Percentiles rank a stretch among this genome's conserved stretches.
Conservation (phyloP, 495 filamentous ascomycete genomes). For the Daldinia vernicosa region DNA sequence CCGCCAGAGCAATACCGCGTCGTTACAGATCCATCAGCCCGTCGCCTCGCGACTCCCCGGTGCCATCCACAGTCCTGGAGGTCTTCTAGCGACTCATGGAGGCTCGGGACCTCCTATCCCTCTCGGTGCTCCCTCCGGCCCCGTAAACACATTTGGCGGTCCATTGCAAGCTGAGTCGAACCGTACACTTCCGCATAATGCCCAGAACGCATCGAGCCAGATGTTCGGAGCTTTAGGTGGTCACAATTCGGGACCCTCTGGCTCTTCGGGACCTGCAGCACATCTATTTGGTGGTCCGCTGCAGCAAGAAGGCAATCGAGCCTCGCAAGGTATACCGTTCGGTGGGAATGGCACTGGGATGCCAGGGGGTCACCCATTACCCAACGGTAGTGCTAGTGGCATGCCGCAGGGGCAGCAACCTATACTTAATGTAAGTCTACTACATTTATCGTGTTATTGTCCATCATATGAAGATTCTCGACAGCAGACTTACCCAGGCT, state of each 20-base stretch:
- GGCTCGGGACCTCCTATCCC: constrained; percentile 65
- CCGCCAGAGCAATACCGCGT: constrained; percentile 83
- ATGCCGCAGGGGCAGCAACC: constrained; percentile 91
- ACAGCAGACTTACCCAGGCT: background rate
- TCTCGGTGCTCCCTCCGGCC: constrained; percentile 70
- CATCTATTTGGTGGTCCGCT: constrained; percentile 60
- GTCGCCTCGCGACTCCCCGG: constrained; percentile 82
- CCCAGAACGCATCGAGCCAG: constrained; percentile 68
- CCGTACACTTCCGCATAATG: constrained; percentile 67
- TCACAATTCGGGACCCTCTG: constrained; percentile 53
- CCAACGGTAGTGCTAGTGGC: constrained; percentile 44
- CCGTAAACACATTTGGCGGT: constrained; percentile 73
- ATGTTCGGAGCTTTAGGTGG: constrained; percentile 65
- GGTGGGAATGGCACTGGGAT: constrained; percentile 43
- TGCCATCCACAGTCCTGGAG: constrained; percentile 86
- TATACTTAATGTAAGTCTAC: constrained; percentile 81
- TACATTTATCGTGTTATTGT: background rate
- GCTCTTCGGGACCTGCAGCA: constrained; percentile 47
- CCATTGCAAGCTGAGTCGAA: constrained; percentile 68
- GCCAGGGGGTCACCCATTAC: constrained; percentile 44
- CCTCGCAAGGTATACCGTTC: constrained; percentile 59
- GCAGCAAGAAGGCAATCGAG: constrained; percentile 57
- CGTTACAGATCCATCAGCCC: constrained; percentile 89
- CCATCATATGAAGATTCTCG: background rate
- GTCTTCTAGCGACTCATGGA: constrained; percentile 79